Evolutionary conservation across 495 filamentous ascomycete genomes (phyloP), one percentile per base, ranked within the genome.

Genomic region (Aspergillus ellipticus): DNA sequence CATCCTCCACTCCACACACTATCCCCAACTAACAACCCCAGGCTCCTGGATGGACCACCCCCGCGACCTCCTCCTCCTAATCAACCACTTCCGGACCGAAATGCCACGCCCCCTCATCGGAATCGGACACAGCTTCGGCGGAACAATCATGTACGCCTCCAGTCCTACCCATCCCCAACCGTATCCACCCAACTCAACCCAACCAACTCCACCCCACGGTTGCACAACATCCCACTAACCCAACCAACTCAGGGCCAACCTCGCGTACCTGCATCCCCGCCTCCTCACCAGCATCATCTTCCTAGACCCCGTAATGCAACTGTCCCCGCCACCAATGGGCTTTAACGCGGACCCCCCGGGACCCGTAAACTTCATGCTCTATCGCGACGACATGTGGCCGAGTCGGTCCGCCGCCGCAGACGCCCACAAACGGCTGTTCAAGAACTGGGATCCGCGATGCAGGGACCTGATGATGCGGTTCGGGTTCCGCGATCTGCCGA

Each of bases 31-130:
- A 33, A 3, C 6, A 2, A 13, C 31, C 13, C 33, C n/a, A 39
- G 35, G 11, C 11, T 39, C 35, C 11, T 39, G 35, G 35, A 39
- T 39, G 35, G 91, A 96, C 69, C 82, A 91, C 70, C 56, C 84
- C 26, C 82, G 90, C 37, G 91, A 96, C 70, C 74, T 94, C 2
- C 73, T 90, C 17, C 78, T 86, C 60, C 78, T 93, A 73, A 77
- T 91, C 69, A 94, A 94, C 69, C 74, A 78, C 45, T 89, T 94
- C 69, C 85, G 86, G 11, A 60, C 69, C 1, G 56, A 86, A 49
- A 91, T 96, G 87, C 82, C 85, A 1, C 82, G 84, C 3, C 90
- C 91, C 1, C 50, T 68, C 2, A 48, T 68, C 1, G 65, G 65
- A 9, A 65, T 96, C 2, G 91, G 89, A 4, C 35, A 39, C 35